Conservation (phyloP, 768 basidiomycete species). For the Leccinellum albellum region DNA sequence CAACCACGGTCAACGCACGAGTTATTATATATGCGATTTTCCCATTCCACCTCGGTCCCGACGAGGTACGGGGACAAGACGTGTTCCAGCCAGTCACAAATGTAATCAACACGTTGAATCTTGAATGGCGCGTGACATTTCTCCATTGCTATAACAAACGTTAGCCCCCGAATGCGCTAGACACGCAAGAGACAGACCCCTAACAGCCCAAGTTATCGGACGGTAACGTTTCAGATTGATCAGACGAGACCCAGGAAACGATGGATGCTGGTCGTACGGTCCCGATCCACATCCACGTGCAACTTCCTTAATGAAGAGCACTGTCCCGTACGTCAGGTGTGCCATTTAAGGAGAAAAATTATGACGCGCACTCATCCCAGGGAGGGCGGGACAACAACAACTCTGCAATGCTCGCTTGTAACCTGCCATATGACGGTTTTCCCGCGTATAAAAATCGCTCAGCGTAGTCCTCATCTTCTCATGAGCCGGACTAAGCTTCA, state of each 20-base stretch:
- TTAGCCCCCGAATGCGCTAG: neutral
- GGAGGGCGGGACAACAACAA: slow-evolving; percentile 28
- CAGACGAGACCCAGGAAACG: slow-evolving; percentile 24
- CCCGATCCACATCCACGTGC: slow-evolving; percentile 32
- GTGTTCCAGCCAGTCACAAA: slow-evolving; percentile 41
- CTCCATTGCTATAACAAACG: slow-evolving; percentile 40
- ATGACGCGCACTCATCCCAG: slow-evolving; percentile 28
- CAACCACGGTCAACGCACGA: slow-evolving; percentile 18
- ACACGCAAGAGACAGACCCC: slow-evolving; percentile 29
- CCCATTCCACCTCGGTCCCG: slow-evolving; percentile 29
- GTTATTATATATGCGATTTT: slow-evolving; percentile 25
- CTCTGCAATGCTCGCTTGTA: slow-evolving; percentile 31
- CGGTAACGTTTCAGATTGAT: slow-evolving; percentile 40
- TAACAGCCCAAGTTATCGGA: slow-evolving; percentile 38
- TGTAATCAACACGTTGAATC: slow-evolving; percentile 31
- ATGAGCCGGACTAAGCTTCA: slow-evolving; percentile 25
- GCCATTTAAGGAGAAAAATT: neutral
- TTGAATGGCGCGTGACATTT: slow-evolving; percentile 43
- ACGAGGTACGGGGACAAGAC: slow-evolving; percentile 23
- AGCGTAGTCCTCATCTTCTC: slow-evolving; percentile 16
- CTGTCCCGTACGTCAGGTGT: slow-evolving; percentile 11
- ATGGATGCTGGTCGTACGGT: slow-evolving; percentile 25
- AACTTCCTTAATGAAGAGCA: slow-evolving; percentile 32
- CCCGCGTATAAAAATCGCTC: slow-evolving; percentile 23
- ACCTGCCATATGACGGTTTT: slow-evolving; percentile 24